phyloP scores from a whole-genome alignment of 306 rosid species.

The Gleditsia sinensis region DNA sequence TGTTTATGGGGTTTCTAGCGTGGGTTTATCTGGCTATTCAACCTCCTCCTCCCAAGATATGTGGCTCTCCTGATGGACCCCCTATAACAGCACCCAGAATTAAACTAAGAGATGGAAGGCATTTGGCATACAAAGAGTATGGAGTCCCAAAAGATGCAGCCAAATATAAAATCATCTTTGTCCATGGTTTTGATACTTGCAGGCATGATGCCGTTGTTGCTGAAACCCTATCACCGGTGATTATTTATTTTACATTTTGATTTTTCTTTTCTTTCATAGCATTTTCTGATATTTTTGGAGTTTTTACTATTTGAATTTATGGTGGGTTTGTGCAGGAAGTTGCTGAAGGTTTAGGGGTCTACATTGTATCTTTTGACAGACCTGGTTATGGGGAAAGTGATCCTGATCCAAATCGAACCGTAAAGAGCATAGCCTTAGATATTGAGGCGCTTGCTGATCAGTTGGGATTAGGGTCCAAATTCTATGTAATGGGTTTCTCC shows the following conservation, averaged over 20 bases:
- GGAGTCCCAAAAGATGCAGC: slow-evolving; percentile 60
- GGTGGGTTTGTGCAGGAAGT: slow-evolving; percentile 52
- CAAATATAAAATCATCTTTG: slow-evolving; percentile 48
- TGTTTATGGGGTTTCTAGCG: slow-evolving; percentile 52
- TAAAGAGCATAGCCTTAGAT: slow-evolving; percentile 74
- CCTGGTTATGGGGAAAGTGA: slow-evolving; percentile 98
- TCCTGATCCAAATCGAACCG: slow-evolving; percentile 78
- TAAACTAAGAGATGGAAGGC: slow-evolving; percentile 64
- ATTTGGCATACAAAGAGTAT: slow-evolving; percentile 65
- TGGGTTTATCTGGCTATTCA: slow-evolving; percentile 64
- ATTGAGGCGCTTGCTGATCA: slow-evolving; percentile 91
- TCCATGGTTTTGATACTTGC: slow-evolving; percentile 57
- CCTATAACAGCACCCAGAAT: slow-evolving; percentile 60
- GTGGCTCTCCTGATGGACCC: slow-evolving; percentile 63
- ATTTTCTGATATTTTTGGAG: background rate
- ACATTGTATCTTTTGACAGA: slow-evolving; percentile 73
- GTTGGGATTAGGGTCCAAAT: slow-evolving; percentile 71
- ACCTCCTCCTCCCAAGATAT: slow-evolving; percentile 59
- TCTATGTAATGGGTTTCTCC: slow-evolving; percentile 71
- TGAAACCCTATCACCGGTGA: slow-evolving; percentile 45
- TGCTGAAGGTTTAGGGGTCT: slow-evolving; percentile 62
- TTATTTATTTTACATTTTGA: background rate
- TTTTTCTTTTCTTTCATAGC: background rate
- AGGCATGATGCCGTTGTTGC: slow-evolving; percentile 52
- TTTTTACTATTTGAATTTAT: slow-evolving; percentile 26